These are phyloP conservation scores for Penicillium frequentans DNA, from an alignment of 2,329 filamentous ascomycete genomes.

Conservation along the genomic window DNA sequence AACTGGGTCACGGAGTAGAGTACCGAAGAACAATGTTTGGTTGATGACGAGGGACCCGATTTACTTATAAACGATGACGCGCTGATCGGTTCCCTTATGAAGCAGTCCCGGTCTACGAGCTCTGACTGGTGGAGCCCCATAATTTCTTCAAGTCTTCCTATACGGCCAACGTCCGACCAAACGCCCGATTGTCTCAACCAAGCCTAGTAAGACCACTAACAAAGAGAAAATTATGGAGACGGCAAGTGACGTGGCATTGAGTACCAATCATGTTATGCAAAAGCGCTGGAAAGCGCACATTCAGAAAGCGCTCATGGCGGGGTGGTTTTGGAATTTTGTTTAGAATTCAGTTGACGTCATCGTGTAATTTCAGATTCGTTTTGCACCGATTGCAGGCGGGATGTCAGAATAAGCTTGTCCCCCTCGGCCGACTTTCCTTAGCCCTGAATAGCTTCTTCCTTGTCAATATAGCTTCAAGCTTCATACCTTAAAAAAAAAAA, in stretches of 20 bases:
- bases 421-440: not conserved
- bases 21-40: not conserved
- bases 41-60: not conserved
- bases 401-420: not conserved
- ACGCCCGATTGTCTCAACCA: conserved; percentile 3
- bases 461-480: not conserved
- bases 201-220: not conserved
- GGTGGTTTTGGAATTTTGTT: not conserved
- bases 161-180: conserved; percentile 1
- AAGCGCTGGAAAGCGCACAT: not conserved
- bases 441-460: not conserved
- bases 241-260: conserved; percentile 1
- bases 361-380: not conserved
- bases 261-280: not conserved
- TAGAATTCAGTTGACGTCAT: not conserved
- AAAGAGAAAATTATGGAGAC: conserved; percentile 1
- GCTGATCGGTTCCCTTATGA: conserved; percentile 13
- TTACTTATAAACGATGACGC: conserved; percentile 9
- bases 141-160: not conserved
- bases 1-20: conserved; percentile 3
- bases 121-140: not conserved
- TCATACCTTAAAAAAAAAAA: not conserved
- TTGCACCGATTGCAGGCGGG: too few relatives aligned
- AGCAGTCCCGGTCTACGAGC: conserved; percentile 22
- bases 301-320: not conserved